Conservation (phyloP, 2,329 filamentous ascomycete genomes). For the Phyllachora maydis region DNA sequence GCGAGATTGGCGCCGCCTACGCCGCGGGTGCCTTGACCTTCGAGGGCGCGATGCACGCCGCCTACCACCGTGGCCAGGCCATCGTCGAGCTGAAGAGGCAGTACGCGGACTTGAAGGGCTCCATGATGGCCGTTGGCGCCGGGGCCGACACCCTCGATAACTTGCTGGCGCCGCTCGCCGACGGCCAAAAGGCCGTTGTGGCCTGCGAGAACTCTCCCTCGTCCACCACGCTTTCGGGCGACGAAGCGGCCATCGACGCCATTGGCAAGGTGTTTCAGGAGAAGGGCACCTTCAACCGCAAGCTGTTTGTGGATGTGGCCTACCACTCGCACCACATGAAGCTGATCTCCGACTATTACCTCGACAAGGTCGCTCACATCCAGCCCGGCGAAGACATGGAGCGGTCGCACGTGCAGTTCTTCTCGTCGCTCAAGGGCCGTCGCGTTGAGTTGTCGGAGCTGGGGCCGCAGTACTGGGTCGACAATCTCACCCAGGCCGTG, state of each 20-base stretch:
- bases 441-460: conserved; percentile 14
- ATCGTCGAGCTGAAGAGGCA: conserved; percentile 16
- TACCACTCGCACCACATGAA: conserved; percentile 32
- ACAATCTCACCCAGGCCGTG: conserved; percentile 18
- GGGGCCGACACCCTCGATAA: conserved; percentile 4
- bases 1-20: conserved; percentile 20
- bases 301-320: conserved; percentile 24
- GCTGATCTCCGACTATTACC: conserved; percentile 20
- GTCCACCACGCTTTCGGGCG: conserved; percentile 9
- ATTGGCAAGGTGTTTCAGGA: conserved; percentile 24
- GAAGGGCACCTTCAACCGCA: conserved; percentile 21
- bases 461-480: conserved; percentile 20
- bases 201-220: conserved; percentile 9
- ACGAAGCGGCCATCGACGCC: conserved; percentile 10
- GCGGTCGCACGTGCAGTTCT: conserved; percentile 21
- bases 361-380: conserved; percentile 8
- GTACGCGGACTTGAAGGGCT: conserved; percentile 11
- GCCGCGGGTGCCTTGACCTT: conserved; percentile 11
- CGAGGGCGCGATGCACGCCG: conserved; percentile 15
- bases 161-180: conserved; percentile 7
- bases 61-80: conserved; percentile 18
- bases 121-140: conserved; percentile 8
- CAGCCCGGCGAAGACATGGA: conserved; percentile 4
- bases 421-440: conserved; percentile 19
- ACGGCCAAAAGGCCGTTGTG: conserved; percentile 3